A percentile compares a stretch with the other conserved stretches of the same genome.
phyloP scores from a whole-genome alignment of 2,329 filamentous ascomycete species.

The Incumbomyces lentus region DNA sequence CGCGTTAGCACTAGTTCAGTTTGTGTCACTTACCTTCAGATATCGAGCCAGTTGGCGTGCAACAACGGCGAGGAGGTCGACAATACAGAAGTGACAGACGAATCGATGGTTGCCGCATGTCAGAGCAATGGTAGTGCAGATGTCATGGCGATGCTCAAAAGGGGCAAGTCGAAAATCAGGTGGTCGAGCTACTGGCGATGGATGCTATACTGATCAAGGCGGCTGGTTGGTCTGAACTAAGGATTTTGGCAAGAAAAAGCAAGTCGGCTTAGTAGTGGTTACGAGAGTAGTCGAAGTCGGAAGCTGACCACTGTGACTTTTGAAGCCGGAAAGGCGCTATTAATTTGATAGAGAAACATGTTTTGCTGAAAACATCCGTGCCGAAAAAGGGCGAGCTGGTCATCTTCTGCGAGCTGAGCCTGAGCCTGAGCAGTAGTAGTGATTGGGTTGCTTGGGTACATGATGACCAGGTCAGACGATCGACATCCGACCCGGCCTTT shows the following conservation, averaged over 20 bases:
- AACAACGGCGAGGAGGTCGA: no score
- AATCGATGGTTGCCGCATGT: no score
- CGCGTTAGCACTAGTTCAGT: no score
- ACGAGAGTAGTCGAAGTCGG: constrained; percentile 5
- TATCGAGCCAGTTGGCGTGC: no score
- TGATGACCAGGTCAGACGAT: background rate
- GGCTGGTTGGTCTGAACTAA: constrained; percentile 2
- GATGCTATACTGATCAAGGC: background rate
- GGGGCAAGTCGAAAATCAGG: background rate
- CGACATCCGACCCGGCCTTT: background rate
- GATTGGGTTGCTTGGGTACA: constrained; percentile 6
- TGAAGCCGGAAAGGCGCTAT: constrained; percentile 8
- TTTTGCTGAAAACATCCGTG: constrained; percentile 5
- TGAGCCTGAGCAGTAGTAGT: constrained; percentile 2
- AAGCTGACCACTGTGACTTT: constrained; percentile 8
- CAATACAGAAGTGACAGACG: no score
- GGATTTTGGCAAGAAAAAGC: constrained; percentile 1
- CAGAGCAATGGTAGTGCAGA: no score
- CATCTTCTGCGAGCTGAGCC: constrained; percentile 1
- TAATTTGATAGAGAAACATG: constrained; percentile 4
- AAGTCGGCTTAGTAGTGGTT: constrained; percentile 4
- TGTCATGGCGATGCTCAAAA: background rate
- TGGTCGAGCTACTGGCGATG: constrained; percentile 9
- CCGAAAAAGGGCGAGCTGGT: background rate
- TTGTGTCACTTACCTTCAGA: no score